Percentiles rank a stretch among this genome's conserved stretches.
Evolutionary conservation across 306 rosid species (phyloP).

Genomic region (Prunus davidiana): DNA sequence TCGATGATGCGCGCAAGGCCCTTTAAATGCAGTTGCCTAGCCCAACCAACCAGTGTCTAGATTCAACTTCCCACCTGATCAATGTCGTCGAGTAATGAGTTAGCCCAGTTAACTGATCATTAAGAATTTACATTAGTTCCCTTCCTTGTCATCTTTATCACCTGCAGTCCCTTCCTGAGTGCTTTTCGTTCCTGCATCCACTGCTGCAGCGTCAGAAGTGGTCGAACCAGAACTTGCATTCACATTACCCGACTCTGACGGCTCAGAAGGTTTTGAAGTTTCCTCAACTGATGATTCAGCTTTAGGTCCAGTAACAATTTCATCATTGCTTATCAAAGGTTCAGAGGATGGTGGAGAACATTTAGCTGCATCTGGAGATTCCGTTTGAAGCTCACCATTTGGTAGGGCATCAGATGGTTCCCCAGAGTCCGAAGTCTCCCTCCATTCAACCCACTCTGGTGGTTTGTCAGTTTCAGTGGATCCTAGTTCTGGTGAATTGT

Average conservation of each 20-base stretch:
- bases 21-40: slow-evolving; percentile 44
- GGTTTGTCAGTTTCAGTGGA: slow-evolving; percentile 70
- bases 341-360: slow-evolving; percentile 46
- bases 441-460: slow-evolving; percentile 98
- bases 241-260: slow-evolving; percentile 35
- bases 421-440: slow-evolving; percentile 78
- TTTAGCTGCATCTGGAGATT: slow-evolving; percentile 40
- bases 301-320: slow-evolving; percentile 33
- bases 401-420: slow-evolving; percentile 60
- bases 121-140: slow-evolving; percentile 55
- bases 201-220: slow-evolving; percentile 20
- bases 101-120: slow-evolving; percentile 49
- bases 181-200: slow-evolving; percentile 23
- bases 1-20: slow-evolving; percentile 36
- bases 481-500: slow-evolving; percentile 25
- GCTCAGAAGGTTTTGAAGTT: slow-evolving; percentile 27
- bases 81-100: slow-evolving; percentile 36
- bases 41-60: slow-evolving; percentile 35
- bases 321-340: slow-evolving; percentile 32
- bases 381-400: slow-evolving; percentile 59
- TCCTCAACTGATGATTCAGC: slow-evolving; percentile 27
- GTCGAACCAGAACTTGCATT: slow-evolving; percentile 24
- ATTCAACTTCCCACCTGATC: slow-evolving; percentile 68
- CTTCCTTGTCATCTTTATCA: slow-evolving; percentile 35
- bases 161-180: slow-evolving; percentile 25